These are phyloP conservation scores for Suillus placidus DNA, from an alignment of 768 basidiomycete species.

Conservation along the genomic window DNA sequence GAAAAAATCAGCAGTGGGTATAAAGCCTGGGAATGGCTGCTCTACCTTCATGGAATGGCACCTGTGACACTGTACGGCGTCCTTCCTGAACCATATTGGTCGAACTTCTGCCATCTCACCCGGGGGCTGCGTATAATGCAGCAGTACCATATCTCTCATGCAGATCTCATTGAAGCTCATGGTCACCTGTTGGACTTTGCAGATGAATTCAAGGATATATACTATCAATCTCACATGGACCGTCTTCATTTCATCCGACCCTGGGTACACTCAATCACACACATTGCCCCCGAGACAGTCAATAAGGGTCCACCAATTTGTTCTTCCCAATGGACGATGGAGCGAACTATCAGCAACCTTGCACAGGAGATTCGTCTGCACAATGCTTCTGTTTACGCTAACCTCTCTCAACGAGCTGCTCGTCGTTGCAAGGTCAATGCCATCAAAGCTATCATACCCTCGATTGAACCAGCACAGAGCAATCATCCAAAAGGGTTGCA, in stretches of 20 bases:
- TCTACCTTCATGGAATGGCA: too few species aligned
- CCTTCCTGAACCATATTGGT: too few species aligned
- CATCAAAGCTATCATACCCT: too few species aligned
- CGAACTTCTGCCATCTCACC: too few species aligned
- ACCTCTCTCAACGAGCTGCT: too few species aligned
- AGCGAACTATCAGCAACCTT: conserved; percentile 30
- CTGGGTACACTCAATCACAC: conserved; percentile 27
- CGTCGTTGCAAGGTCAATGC: too few species aligned
- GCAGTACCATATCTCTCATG: conserved; percentile 18
- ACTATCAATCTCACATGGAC: conserved; percentile 23
- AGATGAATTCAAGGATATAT: conserved; percentile 33
- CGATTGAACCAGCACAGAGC: too few species aligned
- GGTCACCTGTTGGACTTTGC: conserved; percentile 22
- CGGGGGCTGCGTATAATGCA: too few species aligned
- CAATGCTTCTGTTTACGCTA: conserved; percentile 2
- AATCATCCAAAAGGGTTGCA: too few species aligned
- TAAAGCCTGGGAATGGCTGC: too few species aligned
- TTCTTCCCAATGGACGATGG: conserved; percentile 34
- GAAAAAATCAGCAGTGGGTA: too few species aligned
- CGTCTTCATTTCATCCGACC: conserved; percentile 34
- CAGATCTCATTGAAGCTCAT: conserved; percentile 19
- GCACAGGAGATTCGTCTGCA: conserved; percentile 23
- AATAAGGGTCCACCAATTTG: conserved; percentile 25
- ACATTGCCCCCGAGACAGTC: conserved; percentile 26
- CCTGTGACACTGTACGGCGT: too few species aligned